These are phyloP conservation scores for Puya raimondii DNA, from an alignment of 176 grass and related monocot genomes.

Conservation along the genomic window DNA sequence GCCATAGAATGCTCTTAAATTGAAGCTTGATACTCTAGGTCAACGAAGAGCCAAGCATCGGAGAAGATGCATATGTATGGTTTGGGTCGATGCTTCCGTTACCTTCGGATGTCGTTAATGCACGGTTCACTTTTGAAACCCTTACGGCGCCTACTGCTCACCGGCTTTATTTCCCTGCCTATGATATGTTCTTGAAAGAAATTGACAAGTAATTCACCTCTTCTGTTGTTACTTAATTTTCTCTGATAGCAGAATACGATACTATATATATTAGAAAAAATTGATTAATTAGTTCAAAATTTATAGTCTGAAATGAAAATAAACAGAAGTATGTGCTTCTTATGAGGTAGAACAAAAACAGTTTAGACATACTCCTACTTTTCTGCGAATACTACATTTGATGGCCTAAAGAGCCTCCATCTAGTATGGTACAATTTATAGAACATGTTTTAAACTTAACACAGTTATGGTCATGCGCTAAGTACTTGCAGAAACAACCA, in stretches of 20 bases:
- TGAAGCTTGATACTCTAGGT: slow-evolving; percentile 29
- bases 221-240: not conserved
- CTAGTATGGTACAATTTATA: too few relatives aligned
- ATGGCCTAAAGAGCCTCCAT: too few relatives aligned
- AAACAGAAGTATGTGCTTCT: not conserved
- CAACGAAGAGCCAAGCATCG: slow-evolving; percentile 65
- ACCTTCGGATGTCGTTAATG: slow-evolving; percentile 75
- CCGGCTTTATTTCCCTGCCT: slow-evolving; percentile 83
- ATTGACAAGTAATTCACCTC: slow-evolving; percentile 58
- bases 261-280: too few relatives aligned
- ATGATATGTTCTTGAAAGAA: slow-evolving; percentile 87
- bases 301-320: too few relatives aligned
- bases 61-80: slow-evolving; percentile 81
- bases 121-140: slow-evolving; percentile 80
- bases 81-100: slow-evolving; percentile 76
- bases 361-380: not conserved
- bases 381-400: not conserved
- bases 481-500: too few relatives aligned
- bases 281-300: too few relatives aligned
- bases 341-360: not conserved
- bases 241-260: not conserved
- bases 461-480: too few relatives aligned
- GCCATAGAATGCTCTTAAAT: not conserved
- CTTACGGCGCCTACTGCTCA: slow-evolving; percentile 57
- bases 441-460: too few relatives aligned